Percentiles rank a stretch among this genome's conserved stretches.
phyloP scores from a whole-genome alignment of 2,329 filamentous ascomycete genomes.

The Claviceps fusiformis region DNA sequence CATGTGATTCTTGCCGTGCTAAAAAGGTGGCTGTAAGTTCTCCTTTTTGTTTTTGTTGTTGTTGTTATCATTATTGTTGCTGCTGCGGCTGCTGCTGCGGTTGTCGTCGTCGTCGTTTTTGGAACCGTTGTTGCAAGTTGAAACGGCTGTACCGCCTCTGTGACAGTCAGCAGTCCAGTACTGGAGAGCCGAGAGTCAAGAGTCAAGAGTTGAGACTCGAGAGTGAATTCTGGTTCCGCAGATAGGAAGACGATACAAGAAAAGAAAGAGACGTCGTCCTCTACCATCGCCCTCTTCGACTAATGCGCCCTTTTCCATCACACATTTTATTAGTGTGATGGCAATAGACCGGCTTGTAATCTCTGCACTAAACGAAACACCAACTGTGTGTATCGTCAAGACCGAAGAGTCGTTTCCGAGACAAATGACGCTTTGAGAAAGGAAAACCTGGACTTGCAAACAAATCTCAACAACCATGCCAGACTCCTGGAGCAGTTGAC shows the following conservation, averaged over 20 bases:
- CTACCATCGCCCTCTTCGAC: not conserved
- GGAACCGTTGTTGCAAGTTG: too few species aligned
- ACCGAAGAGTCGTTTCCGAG: not conserved
- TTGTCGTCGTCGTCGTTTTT: too few species aligned
- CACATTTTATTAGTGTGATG: not conserved
- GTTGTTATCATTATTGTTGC: too few species aligned
- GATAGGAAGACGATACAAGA: too few species aligned
- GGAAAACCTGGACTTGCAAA: not conserved
- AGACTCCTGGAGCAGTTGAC: not conserved
- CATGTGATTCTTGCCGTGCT: not conserved
- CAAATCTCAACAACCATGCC: not conserved
- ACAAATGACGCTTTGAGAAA: not conserved
- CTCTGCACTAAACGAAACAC: not conserved
- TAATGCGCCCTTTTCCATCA: not conserved
- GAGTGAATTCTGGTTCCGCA: too few species aligned
- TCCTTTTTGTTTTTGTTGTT: too few species aligned
- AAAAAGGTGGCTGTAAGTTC: slow-evolving; percentile 1
- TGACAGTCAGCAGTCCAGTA: too few species aligned
- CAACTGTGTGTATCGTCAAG: not conserved
- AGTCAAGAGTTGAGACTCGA: too few species aligned
- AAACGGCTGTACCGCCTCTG: too few species aligned
- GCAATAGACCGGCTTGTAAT: not conserved
- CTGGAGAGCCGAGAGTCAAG: too few species aligned
- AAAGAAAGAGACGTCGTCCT: too few species aligned
- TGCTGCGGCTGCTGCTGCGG: too few species aligned